Evolutionary conservation across 495 filamentous ascomycete genomes (phyloP).

Genomic region (Lasiosphaeria hispida): DNA sequence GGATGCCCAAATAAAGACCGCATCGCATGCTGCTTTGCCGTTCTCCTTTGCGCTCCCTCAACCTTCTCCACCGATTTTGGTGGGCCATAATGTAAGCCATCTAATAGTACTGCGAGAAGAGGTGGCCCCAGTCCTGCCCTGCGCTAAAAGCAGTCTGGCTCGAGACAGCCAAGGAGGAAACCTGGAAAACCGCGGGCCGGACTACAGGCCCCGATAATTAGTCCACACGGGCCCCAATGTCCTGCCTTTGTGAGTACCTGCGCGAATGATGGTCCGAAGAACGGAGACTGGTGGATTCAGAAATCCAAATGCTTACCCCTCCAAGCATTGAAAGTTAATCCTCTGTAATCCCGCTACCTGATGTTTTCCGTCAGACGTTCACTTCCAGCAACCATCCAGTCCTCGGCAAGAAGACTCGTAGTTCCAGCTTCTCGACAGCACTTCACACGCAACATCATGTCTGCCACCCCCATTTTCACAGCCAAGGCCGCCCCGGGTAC

Average conservation of each 20-base stretch:
- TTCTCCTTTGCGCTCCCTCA: too few relatives aligned
- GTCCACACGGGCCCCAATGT: background rate
- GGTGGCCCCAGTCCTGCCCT: too few relatives aligned
- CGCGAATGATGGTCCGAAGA: conserved; percentile 23
- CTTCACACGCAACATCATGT: conserved; percentile 37
- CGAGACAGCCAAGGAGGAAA: too few relatives aligned
- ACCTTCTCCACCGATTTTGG: too few relatives aligned
- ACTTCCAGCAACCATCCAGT: background rate
- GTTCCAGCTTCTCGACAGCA: conserved; percentile 10
- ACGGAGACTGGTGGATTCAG: conserved; percentile 23
- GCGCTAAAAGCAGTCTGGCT: too few relatives aligned
- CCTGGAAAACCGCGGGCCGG: too few relatives aligned
- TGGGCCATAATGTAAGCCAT: too few relatives aligned
- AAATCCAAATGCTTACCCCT: conserved; percentile 4
- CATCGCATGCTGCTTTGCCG: too few relatives aligned
- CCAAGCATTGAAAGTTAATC: background rate
- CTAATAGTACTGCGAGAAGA: too few relatives aligned
- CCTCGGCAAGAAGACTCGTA: conserved; percentile 6
- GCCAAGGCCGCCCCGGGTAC: conserved; percentile 52
- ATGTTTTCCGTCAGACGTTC: conserved; percentile 15
- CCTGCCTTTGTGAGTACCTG: background rate
- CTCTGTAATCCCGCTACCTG: background rate
- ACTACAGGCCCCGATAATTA: too few relatives aligned
- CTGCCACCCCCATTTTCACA: conserved; percentile 49
- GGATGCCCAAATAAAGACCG: too few relatives aligned